Base-by-base conservation (phyloP, 2,329 filamentous ascomycete genomes). In the Colletotrichum sp. region DNA sequence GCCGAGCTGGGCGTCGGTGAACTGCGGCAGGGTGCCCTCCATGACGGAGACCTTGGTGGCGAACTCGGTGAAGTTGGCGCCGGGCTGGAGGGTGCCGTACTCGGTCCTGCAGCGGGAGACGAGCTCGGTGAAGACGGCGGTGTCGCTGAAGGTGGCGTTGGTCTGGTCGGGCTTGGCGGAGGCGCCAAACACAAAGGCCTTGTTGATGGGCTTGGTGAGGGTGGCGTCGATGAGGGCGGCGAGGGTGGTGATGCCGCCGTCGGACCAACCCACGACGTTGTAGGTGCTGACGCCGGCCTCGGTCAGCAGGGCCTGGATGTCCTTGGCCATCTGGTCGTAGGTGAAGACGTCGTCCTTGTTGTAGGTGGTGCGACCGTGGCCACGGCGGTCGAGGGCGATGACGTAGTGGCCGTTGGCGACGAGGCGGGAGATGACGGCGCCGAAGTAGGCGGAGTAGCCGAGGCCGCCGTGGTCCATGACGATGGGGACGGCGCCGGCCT, bases 371-470 rank as follows among this genome's bases (percentile, higher is more conserved):
- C 85, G 84, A 28, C 85, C 85, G 71, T 87, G 85, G 30, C 85
- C 85, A 56, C 85, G 83, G 48, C 84, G 83, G 74, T 86, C 85
- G 32, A 86, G 77, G 12, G 84, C 84, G 48, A 86, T 85, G 16
- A 86, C 82, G 61, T 84, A 83, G 79, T 83, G 79, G 6, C 80
- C 81, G 7, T 82, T 79, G 26, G 77, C 74, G 32, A 86, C 73
- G 7, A 84, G 80, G 12, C 79, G 78, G 16, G 78, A 77, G 76
- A 86, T 85, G 61, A 86, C 84, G 62, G 81, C 76, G 68, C 81
- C 84, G 61, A 85, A 86, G 74, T 86, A 86, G 13, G 83, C 83
- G 13, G 84, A 86, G 79, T 85, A 85, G 28, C 84, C 84, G 32
- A 87, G 82, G 28, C 85, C 85, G 36, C 85, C 85, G 76, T 85